Evolutionary conservation across 2,329 filamentous ascomycete species (phyloP).

Genomic region (Claviceps sp.): DNA sequence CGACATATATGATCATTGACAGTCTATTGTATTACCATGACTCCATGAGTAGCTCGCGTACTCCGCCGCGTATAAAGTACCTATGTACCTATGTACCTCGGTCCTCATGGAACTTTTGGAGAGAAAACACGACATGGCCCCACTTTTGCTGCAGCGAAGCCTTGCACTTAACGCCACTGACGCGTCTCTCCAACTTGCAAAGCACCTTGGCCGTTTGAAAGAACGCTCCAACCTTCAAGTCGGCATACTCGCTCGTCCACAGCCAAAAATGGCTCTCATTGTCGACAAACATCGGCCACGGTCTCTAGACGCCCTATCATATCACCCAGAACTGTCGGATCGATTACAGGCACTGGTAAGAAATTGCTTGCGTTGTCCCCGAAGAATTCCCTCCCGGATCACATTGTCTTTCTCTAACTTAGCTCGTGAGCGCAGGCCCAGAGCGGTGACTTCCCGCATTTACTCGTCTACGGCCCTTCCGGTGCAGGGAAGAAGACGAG

Average conservation of each 20-base stretch:
- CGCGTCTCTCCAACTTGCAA: constrained; percentile 17
- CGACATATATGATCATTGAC: too few relatives aligned
- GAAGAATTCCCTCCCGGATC: not conserved
- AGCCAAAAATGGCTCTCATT: constrained; percentile 48
- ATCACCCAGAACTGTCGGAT: constrained; percentile 79
- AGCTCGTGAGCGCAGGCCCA: constrained; percentile 51
- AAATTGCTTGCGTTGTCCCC: not conserved
- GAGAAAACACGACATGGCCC: not conserved
- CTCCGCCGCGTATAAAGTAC: not conserved
- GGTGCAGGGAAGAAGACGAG: constrained; percentile 97
- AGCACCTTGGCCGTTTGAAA: constrained; percentile 10
- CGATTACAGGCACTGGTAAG: constrained; percentile 74
- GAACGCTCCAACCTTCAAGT: constrained; percentile 7
- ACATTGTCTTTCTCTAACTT: not conserved
- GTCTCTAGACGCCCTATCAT: constrained; percentile 66
- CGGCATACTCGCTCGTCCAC: constrained; percentile 4
- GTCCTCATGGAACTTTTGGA: not conserved
- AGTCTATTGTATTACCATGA: too few relatives aligned
- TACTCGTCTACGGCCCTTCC: constrained; percentile 92
- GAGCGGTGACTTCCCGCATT: constrained; percentile 93
- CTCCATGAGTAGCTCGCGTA: not conserved
- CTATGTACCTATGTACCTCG: not conserved
- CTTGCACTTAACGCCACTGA: constrained; percentile 24
- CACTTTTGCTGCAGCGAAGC: not conserved
- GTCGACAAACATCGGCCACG: constrained; percentile 62